Percentiles rank a stretch among this genome's conserved stretches.
phyloP scores from a whole-genome alignment of 2,329 filamentous ascomycete genomes.

The Sporothrix protearum region DNA sequence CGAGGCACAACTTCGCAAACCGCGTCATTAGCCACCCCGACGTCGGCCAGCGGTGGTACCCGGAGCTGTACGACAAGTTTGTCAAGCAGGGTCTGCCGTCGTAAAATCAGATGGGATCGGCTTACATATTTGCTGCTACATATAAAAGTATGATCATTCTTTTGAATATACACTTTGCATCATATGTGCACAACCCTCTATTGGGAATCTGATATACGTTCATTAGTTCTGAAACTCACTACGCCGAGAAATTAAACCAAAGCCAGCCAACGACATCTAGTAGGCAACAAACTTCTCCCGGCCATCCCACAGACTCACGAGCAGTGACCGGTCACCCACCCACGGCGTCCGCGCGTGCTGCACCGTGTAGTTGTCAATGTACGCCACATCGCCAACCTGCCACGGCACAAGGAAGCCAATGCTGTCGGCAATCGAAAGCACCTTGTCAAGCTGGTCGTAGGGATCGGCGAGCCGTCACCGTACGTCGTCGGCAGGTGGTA shows the following conservation, averaged over 20 bases:
- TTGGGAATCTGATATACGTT: neutral
- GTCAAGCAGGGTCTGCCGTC: conserved; percentile 19
- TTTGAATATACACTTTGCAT: neutral
- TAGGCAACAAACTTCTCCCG: conserved; percentile 13
- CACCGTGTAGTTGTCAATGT: conserved; percentile 25
- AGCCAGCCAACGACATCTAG: neutral
- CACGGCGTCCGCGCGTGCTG: conserved; percentile 24
- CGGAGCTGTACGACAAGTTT: conserved; percentile 24
- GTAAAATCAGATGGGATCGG: neutral
- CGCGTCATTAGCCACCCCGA: conserved; percentile 26
- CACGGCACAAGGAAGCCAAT: conserved; percentile 26
- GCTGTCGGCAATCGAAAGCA: conserved; percentile 22
- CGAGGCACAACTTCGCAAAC: conserved; percentile 26
- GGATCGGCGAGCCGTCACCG: conserved; percentile 23
- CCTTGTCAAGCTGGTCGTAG: conserved; percentile 19
- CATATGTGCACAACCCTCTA: neutral
- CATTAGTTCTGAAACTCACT: neutral
- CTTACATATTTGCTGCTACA: neutral
- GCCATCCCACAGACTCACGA: conserved; percentile 24
- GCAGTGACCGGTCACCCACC: conserved; percentile 20
- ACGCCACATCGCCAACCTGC: conserved; percentile 25
- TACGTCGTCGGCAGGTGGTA: conserved; percentile 23
- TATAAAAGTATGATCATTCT: neutral
- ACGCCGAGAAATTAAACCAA: neutral
- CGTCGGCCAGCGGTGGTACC: conserved; percentile 25